Base-by-base conservation (phyloP, 2,329 filamentous ascomycete genomes). In the Colletotrichum trifolii region DNA sequence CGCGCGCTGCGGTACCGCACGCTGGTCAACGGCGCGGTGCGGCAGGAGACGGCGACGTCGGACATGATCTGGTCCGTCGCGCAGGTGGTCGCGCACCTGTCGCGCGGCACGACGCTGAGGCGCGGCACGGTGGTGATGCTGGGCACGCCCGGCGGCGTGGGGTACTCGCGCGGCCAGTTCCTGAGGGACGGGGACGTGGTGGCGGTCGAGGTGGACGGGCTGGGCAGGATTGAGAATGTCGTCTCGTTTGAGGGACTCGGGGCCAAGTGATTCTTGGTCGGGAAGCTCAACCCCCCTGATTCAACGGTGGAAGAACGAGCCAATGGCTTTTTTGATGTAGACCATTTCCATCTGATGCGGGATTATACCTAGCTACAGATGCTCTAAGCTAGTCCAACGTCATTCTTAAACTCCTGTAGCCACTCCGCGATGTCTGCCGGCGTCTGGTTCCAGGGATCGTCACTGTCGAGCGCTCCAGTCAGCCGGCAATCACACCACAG, bases 81-180 rank as follows among this genome's bases (percentile, higher is more conserved):
- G 3, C 70, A 79, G 70, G 75, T 84, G 10, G 71, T 84, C 12
- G 76, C 75, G 63, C 78, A 80, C 71, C 72, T 84, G 70, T 77
- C 72, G 53, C 73, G 79, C 45, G 79, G 79, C 36, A 82, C 79
- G 5, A 85, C 82, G 33, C 66, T 85, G 52, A 76, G 76, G 54
- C 76, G 75, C 2, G 81, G 80, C 6, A 85, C 82, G 3, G 76
- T 77, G 2, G 77, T 85, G 45, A 79, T 85, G 77, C 85, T 82
- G 4, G 83, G 83, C 2, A 85, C 83, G 2, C 81, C 82, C 1
- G 70, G 71, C 2, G 78, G 78, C 0, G 76, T 80, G 1, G 78
- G 74, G 1, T 68, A 68, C 2, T 79, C 78, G 47, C 71, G 70
- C 67, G 71, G 73, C 33, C 59, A 64, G 13, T 75, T 75, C 36